Conservation (phyloP, 2,329 filamentous ascomycete genomes). For the Ceratocystis alfenasii region DNA sequence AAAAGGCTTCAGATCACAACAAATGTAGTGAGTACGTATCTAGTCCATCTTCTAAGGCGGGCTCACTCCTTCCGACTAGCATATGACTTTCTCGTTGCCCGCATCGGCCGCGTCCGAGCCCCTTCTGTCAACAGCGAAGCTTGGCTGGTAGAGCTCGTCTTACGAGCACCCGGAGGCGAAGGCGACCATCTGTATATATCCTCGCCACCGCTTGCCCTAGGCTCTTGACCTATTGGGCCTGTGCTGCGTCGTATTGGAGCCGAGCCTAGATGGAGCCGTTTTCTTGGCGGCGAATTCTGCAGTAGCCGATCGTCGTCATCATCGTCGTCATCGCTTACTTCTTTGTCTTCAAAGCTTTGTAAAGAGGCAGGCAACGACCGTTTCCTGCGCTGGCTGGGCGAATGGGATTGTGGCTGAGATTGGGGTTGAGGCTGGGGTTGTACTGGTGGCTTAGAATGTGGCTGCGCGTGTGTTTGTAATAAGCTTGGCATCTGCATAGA, state of each 20-base stretch:
- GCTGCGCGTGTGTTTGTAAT: constrained; percentile 20
- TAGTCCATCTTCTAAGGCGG: not conserved
- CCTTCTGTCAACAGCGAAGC: not conserved
- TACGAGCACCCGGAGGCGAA: not conserved
- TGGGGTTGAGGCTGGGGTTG: constrained; percentile 12
- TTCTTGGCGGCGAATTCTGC: not conserved
- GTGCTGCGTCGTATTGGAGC: not conserved
- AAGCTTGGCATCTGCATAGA: constrained; percentile 7
- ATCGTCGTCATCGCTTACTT: constrained; percentile 10
- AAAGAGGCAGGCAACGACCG: not conserved
- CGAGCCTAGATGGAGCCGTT: not conserved
- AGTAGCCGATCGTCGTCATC: constrained; percentile 10
- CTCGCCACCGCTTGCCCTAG: not conserved
- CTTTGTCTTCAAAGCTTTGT: not conserved
- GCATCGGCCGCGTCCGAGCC: not conserved
- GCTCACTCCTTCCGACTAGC: not conserved
- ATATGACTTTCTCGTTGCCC: constrained; percentile 5
- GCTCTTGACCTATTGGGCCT: not conserved
- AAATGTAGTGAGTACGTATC: not conserved
- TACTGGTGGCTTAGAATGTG: not conserved
- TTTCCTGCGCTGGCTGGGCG: not conserved
- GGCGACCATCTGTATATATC: constrained; percentile 15
- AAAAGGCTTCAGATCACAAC: not conserved
- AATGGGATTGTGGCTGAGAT: not conserved
- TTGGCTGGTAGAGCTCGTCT: not conserved